Percentiles rank a stretch among this genome's conserved stretches.
Conservation (phyloP, 495 filamentous ascomycete genomes). For the Corynascus novoguineensis region DNA sequence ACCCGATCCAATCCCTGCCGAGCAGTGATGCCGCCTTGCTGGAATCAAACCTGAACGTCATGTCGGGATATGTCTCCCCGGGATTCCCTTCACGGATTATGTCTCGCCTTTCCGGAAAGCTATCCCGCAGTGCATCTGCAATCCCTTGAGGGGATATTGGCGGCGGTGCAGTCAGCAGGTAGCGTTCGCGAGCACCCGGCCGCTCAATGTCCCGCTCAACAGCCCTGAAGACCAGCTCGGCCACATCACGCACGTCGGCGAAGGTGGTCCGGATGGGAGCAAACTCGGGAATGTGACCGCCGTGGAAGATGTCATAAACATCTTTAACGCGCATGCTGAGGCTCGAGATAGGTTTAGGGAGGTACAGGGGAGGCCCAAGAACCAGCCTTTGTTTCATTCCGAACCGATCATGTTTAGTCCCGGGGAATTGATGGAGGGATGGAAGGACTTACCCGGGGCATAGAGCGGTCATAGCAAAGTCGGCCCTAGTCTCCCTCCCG, state of each 20-base stretch:
- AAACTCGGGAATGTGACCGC: slow-evolving; percentile 22
- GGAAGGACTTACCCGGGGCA: slow-evolving; percentile 22
- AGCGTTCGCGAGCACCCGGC: slow-evolving; percentile 23
- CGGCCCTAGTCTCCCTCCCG: slow-evolving; percentile 12
- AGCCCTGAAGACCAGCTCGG: slow-evolving; percentile 30
- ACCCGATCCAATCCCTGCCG: slow-evolving; percentile 31
- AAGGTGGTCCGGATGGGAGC: slow-evolving; percentile 26
- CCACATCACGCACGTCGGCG: slow-evolving; percentile 35
- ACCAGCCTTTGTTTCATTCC: slow-evolving; percentile 16
- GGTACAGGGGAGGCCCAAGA: slow-evolving; percentile 28
- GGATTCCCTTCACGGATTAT: slow-evolving; percentile 29
- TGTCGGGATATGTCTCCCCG: slow-evolving; percentile 18
- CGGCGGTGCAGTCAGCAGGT: slow-evolving; percentile 19
- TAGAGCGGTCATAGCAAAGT: slow-evolving; percentile 17
- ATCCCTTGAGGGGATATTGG: slow-evolving; percentile 27
- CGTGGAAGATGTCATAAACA: slow-evolving; percentile 27
- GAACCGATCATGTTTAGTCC: background rate
- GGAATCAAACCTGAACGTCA: slow-evolving; percentile 22
- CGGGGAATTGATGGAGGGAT: background rate
- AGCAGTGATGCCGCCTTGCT: slow-evolving; percentile 25
- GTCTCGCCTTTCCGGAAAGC: slow-evolving; percentile 27
- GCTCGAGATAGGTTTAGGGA: slow-evolving; percentile 21
- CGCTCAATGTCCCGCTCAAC: slow-evolving; percentile 17
- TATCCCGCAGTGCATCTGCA: slow-evolving; percentile 27
- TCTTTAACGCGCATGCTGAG: slow-evolving; percentile 27